Base-by-base conservation (phyloP, 805 yeast species). In the Wickerhamiella nectarea region DNA sequence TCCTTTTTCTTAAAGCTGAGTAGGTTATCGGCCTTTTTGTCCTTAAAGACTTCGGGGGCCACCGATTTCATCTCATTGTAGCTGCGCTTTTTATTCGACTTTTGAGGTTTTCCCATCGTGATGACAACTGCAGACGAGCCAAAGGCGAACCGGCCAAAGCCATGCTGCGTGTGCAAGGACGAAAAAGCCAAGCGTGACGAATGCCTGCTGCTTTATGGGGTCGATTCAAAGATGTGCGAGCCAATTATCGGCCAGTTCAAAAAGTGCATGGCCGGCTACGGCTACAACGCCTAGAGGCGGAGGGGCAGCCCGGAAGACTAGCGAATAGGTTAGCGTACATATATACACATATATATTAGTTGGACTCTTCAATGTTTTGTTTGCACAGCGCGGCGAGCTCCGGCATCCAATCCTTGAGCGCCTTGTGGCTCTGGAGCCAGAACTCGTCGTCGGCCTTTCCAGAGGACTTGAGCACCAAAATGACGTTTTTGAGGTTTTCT, bases 131-230 rank as follows among this genome's bases (percentile, higher is more conserved):
- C 6, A 7, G 14, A 4, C n/a, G 31, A n/a, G 15, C 11, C 5
- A 14, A 11, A 10, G 31, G 31, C 15, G 10, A 10, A 46, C 31
- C 79, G 84, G 58, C 94, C 94, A 51, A 89, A 87, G 65, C 96
- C 98, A 47, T 89, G 98, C 64, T 89, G 97, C 58, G 97, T 89
- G 18, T 91, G 97, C 63, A 73, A 78, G 53, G 81, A 80, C 26
- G 85, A 85, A 57, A 85, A 85, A 64, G 71, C 79, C 48, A 60
- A 65, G 19, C 74, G 97, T 57, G 98, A 89, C 56, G 87, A 86
- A 56, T 91, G 97, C 60, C 66, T 89, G 45, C 70, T 89, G 50
- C 64, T 74, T 52, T 76, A 82, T 54, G 95, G 95, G 38, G 79
- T 79, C 52, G 96, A 86, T 15, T 70, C 82, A 37, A 84, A 78